A percentile compares a stretch with the other conserved stretches of the same genome.
phyloP scores from a whole-genome alignment of 306 rosid species.

The Castanospermum australe region DNA sequence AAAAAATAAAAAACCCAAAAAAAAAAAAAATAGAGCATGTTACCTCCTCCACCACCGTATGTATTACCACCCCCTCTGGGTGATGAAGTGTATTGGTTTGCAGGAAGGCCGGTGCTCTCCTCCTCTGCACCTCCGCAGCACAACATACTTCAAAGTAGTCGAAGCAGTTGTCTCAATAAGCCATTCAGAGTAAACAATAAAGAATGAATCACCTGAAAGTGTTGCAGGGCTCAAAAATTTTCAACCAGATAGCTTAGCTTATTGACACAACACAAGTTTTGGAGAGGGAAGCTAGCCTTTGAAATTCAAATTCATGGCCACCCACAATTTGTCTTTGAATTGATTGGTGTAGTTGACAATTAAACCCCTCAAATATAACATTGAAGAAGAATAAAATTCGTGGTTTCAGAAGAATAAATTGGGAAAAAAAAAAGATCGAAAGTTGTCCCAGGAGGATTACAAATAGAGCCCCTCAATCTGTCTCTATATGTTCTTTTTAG shows the following conservation, averaged over 20 bases:
- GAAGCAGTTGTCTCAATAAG: constrained; percentile 22
- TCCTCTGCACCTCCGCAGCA: constrained; percentile 90
- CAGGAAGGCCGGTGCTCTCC: constrained; percentile 65
- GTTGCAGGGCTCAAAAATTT: neutral
- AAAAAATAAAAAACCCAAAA: too few relatives aligned
- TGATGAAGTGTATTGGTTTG: constrained; percentile 63
- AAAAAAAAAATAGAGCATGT: neutral
- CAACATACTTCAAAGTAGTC: constrained; percentile 56
- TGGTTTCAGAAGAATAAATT: neutral
- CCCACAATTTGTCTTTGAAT: neutral
- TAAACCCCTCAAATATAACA: neutral
- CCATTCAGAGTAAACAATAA: constrained; percentile 23
- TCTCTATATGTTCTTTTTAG: too few relatives aligned
- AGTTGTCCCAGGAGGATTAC: neutral
- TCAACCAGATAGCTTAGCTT: neutral
- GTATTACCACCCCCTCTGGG: constrained; percentile 63
- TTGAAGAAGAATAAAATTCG: neutral
- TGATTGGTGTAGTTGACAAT: neutral
- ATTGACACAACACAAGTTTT: too few relatives aligned
- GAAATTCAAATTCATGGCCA: neutral
- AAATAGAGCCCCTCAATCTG: neutral
- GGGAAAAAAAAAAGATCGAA: too few relatives aligned
- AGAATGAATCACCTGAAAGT: neutral
- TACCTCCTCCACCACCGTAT: constrained; percentile 59
- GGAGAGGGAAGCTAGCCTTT: neutral